These are phyloP conservation scores for Candida endomychidarum DNA, from an alignment of 805 yeast species.

Conservation along the genomic window DNA sequence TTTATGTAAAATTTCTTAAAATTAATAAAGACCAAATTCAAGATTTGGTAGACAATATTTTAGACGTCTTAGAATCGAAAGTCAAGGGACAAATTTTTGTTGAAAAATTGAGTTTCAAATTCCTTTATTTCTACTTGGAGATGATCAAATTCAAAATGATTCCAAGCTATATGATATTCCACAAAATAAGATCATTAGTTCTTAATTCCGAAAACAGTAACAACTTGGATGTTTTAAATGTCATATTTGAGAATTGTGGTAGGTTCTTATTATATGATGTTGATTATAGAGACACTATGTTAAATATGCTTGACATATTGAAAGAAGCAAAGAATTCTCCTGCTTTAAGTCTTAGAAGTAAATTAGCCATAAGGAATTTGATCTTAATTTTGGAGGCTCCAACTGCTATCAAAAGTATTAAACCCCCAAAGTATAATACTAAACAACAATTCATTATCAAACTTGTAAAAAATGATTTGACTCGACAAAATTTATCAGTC, in stretches of 20 bases:
- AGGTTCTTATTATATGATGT: slow-evolving; percentile 56
- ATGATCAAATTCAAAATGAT: slow-evolving; percentile 73
- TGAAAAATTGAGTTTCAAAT: slow-evolving; percentile 53
- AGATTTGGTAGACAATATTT: slow-evolving; percentile 52
- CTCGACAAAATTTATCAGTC: slow-evolving; percentile 23
- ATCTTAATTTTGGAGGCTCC: slow-evolving; percentile 59
- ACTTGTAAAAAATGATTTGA: slow-evolving; percentile 54
- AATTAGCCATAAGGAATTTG: slow-evolving; percentile 57
- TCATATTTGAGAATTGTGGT: slow-evolving; percentile 76
- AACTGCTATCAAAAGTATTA: slow-evolving; percentile 19
- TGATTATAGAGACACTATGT: slow-evolving; percentile 59
- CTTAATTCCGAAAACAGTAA: slow-evolving; percentile 49
- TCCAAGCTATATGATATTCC: slow-evolving; percentile 70
- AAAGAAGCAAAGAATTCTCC: slow-evolving; percentile 49
- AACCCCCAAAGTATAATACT: slow-evolving; percentile 18
- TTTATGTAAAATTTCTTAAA: slow-evolving; percentile 70
- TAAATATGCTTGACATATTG: slow-evolving; percentile 59
- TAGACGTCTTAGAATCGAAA: slow-evolving; percentile 55
- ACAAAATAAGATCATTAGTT: slow-evolving; percentile 64
- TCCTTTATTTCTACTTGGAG: slow-evolving; percentile 67
- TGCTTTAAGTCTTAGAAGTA: slow-evolving; percentile 52
- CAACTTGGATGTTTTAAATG: slow-evolving; percentile 66
- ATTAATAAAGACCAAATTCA: slow-evolving; percentile 50
- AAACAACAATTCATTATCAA: slow-evolving; percentile 32
- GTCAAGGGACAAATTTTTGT: slow-evolving; percentile 58